Conservation (phyloP, 2,329 filamentous ascomycete species). For the Didymella sp. region DNA sequence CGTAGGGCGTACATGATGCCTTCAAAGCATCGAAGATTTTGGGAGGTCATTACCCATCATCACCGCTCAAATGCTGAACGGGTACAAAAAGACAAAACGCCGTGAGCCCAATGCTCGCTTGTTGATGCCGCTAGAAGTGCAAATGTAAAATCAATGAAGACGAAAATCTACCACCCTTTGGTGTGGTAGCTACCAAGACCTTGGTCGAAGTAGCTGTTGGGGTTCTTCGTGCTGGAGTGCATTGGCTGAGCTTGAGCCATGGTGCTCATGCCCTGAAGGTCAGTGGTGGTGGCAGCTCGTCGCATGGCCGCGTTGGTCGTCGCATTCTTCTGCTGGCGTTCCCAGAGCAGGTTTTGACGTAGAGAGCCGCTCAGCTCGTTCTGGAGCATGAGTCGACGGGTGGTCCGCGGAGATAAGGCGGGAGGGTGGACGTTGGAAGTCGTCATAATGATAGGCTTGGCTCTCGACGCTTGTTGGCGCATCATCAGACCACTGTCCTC, state of each 20-base stretch:
- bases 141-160: constrained; percentile 32
- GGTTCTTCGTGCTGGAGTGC: constrained; percentile 63
- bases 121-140: constrained; percentile 49
- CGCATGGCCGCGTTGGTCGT: constrained; percentile 82
- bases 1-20: constrained; percentile 45
- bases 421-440: constrained; percentile 73
- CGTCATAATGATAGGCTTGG: constrained; percentile 81
- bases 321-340: constrained; percentile 91
- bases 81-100: constrained; percentile 39
- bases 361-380: constrained; percentile 94
- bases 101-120: constrained; percentile 42
- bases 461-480: constrained; percentile 65
- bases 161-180: constrained; percentile 74
- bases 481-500: constrained; percentile 65
- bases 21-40: constrained; percentile 46
- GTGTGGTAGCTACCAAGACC: constrained; percentile 79
- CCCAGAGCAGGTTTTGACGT: constrained; percentile 89
- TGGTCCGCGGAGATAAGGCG: constrained; percentile 88
- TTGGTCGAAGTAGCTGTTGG: constrained; percentile 81
- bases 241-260: constrained; percentile 57
- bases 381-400: constrained; percentile 91
- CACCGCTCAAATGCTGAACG: constrained; percentile 24
- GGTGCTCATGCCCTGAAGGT: constrained; percentile 88
- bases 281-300: constrained; percentile 66
- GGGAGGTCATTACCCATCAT: constrained; percentile 40